phyloP scores from a whole-genome alignment of 139 green algal species.

The Chlorella sorokiniana region DNA sequence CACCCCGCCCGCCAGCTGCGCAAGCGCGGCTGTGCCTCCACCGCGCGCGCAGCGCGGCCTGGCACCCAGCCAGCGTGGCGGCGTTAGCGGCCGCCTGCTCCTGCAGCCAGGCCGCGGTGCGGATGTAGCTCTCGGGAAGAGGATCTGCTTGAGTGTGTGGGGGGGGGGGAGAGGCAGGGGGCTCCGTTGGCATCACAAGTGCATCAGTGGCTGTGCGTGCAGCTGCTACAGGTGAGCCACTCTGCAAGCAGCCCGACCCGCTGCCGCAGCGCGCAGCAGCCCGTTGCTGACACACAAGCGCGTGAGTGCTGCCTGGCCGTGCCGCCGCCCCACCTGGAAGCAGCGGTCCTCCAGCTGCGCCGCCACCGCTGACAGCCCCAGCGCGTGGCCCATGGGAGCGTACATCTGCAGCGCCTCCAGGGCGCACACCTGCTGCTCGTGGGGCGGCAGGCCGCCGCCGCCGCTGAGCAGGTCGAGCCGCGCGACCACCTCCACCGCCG shows the following conservation, averaged over 20 bases:
- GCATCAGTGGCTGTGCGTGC: too few relatives aligned
- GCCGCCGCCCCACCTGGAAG: slow-evolving; percentile 63
- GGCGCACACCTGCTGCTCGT: slow-evolving; percentile 36
- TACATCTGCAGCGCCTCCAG: slow-evolving; percentile 89
- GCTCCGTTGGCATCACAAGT: background rate
- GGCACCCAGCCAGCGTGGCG: slow-evolving; percentile 56
- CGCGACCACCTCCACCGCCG: slow-evolving; percentile 81
- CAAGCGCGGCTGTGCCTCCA: slow-evolving; percentile 44
- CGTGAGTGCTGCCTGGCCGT: too few relatives aligned
- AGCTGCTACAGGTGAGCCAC: too few relatives aligned
- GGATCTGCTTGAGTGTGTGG: slow-evolving; percentile 49
- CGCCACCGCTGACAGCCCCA: slow-evolving; percentile 65
- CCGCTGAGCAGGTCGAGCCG: slow-evolving; percentile 69
- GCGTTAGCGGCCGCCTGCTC: slow-evolving; percentile 52
- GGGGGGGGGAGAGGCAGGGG: background rate
- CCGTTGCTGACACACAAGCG: too few relatives aligned
- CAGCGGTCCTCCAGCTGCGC: slow-evolving; percentile 74
- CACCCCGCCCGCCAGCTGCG: slow-evolving; percentile 49
- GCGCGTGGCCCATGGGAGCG: slow-evolving; percentile 83
- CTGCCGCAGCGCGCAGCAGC: too few relatives aligned
- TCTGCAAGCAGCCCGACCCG: too few relatives aligned
- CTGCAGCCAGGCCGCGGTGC: slow-evolving; percentile 72
- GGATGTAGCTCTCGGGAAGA: slow-evolving; percentile 86
- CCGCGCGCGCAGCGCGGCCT: slow-evolving; percentile 27
- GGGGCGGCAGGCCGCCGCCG: slow-evolving; percentile 12